A percentile compares a stretch with the other conserved stretches of the same genome.
phyloP scores from a whole-genome alignment of 2,329 filamentous ascomycete species.

The Lecanosticta acicola region DNA sequence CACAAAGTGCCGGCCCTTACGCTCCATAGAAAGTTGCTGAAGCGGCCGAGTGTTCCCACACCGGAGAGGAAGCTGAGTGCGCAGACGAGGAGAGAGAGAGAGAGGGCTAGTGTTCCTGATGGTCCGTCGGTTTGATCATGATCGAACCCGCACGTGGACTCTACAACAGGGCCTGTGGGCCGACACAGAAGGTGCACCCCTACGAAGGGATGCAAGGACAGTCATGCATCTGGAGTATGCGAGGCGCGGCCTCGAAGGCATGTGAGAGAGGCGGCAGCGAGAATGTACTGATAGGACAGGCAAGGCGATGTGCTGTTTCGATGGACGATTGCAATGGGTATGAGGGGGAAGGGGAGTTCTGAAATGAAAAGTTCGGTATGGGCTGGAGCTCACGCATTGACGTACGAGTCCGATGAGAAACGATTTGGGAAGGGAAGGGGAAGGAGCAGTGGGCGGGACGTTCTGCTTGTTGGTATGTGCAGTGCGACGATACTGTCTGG shows the following conservation, averaged over 20 bases:
- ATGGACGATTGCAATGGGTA: not conserved
- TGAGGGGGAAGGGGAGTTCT: not conserved
- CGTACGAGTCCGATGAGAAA: not conserved
- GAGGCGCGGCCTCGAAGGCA: not conserved
- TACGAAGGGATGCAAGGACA: not conserved
- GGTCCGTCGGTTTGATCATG: too few species aligned
- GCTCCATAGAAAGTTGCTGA: slow-evolving; percentile 13
- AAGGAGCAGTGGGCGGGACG: not conserved
- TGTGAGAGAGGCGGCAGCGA: not conserved
- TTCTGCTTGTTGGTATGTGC: not conserved
- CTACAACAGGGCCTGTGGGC: not conserved
- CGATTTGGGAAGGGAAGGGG: not conserved
- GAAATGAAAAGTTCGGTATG: not conserved
- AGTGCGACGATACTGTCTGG: not conserved
- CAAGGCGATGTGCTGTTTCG: too few species aligned
- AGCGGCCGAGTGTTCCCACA: not conserved
- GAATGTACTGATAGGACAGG: not conserved
- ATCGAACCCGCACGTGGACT: not conserved
- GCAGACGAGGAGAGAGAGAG: too few species aligned
- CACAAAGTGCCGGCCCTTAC: slow-evolving; percentile 16
- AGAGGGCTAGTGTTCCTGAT: too few species aligned
- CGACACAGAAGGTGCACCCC: not conserved
- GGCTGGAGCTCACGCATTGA: not conserved
- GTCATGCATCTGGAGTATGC: not conserved
- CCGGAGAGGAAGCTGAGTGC: not conserved